A percentile compares a stretch with the other conserved stretches of the same genome.
Conservation (phyloP, 352 stramenopile genomes). For the Pythium rhizo-oryzae region DNA sequence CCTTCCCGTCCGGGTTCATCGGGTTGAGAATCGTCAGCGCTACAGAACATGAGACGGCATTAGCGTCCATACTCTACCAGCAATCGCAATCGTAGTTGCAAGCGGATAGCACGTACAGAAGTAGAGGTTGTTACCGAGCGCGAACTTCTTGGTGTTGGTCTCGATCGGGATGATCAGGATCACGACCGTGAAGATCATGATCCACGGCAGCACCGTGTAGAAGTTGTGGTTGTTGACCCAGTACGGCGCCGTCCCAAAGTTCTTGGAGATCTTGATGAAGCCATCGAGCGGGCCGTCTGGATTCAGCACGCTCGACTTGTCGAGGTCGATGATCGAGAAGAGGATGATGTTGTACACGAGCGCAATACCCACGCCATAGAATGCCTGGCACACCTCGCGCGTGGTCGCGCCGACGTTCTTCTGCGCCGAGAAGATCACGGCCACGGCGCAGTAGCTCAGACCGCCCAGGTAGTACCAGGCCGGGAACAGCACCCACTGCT, state of each 20-base stretch:
- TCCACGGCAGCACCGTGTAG: conserved; percentile 67
- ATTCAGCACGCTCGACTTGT: conserved; percentile 35
- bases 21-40: conserved; percentile 79
- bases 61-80: neutral
- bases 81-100: conserved; percentile 34
- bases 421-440: conserved; percentile 74
- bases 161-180: conserved; percentile 68
- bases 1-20: conserved; percentile 50
- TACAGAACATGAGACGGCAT: conserved; percentile 23
- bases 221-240: conserved; percentile 79
- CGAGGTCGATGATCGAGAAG: conserved; percentile 50
- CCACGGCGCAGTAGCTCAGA: conserved; percentile 77
- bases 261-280: conserved; percentile 63
- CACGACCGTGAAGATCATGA: conserved; percentile 72
- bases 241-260: conserved; percentile 63
- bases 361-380: conserved; percentile 78
- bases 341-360: conserved; percentile 81
- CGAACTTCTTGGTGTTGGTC: conserved; percentile 88
- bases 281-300: conserved; percentile 36
- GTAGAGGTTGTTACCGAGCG: conserved; percentile 82
- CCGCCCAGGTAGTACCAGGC: conserved; percentile 70
- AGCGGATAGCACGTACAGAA: conserved; percentile 36
- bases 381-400: conserved; percentile 72
- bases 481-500: conserved; percentile 78
- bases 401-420: conserved; percentile 76